These are phyloP conservation scores for Pneumocystis wakefieldiae DNA, from an alignment of 1,139 yeast species.

Conservation along the genomic window DNA sequence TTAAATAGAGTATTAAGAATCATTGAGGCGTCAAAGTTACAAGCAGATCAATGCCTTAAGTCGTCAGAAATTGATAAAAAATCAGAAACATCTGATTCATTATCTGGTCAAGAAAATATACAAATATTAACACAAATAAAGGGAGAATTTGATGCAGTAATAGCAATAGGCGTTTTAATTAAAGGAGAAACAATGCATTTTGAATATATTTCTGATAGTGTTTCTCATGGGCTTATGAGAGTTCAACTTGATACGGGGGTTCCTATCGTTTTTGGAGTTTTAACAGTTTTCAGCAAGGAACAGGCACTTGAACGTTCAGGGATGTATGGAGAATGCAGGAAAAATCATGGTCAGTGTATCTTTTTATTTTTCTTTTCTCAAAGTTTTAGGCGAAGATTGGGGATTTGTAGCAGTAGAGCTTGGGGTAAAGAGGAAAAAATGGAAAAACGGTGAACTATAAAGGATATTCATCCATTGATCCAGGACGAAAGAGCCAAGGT, in stretches of 20 bases:
- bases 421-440: not conserved
- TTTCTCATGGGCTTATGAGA: conserved; percentile 71
- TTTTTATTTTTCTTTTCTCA: not conserved
- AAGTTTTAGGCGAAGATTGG: not conserved
- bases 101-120: not conserved
- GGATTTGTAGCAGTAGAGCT: not conserved
- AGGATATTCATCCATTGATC: not conserved
- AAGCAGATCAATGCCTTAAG: not conserved
- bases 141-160: conserved; percentile 52
- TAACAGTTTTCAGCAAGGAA: conserved; percentile 84
- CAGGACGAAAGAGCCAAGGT: not conserved
- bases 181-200: conserved; percentile 97
- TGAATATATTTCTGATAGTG: conserved; percentile 88
- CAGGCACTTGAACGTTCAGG: conserved; percentile 94
- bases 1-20: not conserved
- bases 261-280: conserved; percentile 84
- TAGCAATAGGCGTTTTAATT: conserved; percentile 86
- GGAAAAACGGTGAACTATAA: not conserved
- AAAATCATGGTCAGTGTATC: not conserved
- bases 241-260: conserved; percentile 53
- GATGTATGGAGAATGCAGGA: not conserved
- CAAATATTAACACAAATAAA: conserved; percentile 20
- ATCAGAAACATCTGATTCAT: not conserved
- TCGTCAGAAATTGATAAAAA: not conserved
- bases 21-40: not conserved